Evolutionary conservation across 2,329 filamentous ascomycete species (phyloP), one percentile per base, ranked within the genome.

Genomic region (Aplosporella prunicola): DNA sequence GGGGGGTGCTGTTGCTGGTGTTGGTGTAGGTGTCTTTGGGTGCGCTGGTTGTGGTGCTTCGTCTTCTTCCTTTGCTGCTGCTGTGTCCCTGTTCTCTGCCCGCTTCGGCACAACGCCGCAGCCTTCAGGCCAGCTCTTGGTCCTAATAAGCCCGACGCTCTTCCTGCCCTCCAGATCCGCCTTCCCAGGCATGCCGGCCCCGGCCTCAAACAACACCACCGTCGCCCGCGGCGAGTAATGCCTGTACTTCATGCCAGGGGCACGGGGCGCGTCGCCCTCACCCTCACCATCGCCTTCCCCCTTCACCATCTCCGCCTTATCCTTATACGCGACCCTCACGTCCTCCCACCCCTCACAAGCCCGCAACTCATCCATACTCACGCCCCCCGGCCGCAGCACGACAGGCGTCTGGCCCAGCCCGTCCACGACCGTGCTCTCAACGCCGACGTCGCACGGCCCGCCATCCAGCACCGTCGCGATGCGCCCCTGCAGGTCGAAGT

Each of bases 221-320:
- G 72, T 77, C 1, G 91, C 93, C 57, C 80, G 84, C 1, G 91
- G 91, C 28, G 88, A 93, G 54, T 98, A 98, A 57, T 98, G 91
- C 55, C 91, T 85, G 58, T 98, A 98, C 62, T 98, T 98, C 91
- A 98, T 98, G 1, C 91, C 91, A 0, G 91, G 91, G 1, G 91
- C 91, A 40, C 85, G 72, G 0, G 91, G 91, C 41, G 47, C 51
- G 34, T 74, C 76, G 5, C 74, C 75, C 40, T 72, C 71, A 50
- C 94, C 85, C 52, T 80, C 55, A 86, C 80, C 89, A 89, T 20
- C 23, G 3, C 18, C 24, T 33, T 18, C 14, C 23, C 23, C 11
- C n/a, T 41, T 47, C 50, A 33, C 80, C 14, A 74, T 69, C 50
- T 85, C 76, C 11, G 76, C 76, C 40, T 72, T 71, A 51, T 94